Percentiles rank a stretch among this genome's conserved stretches.
Conservation (phyloP, 1,284 basidiomycete genomes). For the Crocinoboletus sp. region DNA sequence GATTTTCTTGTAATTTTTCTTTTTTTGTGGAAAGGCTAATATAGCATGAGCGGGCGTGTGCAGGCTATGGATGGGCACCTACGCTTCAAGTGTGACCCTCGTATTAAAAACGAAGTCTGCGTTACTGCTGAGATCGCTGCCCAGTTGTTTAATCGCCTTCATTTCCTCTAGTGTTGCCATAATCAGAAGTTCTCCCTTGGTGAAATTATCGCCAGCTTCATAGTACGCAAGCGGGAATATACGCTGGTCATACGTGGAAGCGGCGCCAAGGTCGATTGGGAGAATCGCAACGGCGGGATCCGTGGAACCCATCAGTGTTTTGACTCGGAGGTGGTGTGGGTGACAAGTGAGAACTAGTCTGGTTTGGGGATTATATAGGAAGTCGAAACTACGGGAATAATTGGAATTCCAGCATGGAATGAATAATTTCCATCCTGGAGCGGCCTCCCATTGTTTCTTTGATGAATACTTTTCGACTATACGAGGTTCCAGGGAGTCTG, state of each 20-base stretch:
- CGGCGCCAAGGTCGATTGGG: slow-evolving; percentile 11
- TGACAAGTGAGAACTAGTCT: background rate
- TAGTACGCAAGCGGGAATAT: slow-evolving; percentile 14
- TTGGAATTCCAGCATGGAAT: no score
- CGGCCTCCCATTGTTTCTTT: background rate
- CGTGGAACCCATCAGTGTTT: slow-evolving; percentile 1
- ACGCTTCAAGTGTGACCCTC: slow-evolving; percentile 5
- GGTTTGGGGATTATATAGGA: slow-evolving; percentile 7
- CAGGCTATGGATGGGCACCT: background rate
- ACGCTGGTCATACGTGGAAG: background rate
- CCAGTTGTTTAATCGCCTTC: background rate
- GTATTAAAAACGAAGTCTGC: slow-evolving; percentile 4
- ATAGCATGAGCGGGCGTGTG: background rate
- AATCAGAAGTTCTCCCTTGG: slow-evolving; percentile 14
- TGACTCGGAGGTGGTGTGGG: background rate
- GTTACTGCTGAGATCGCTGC: background rate
- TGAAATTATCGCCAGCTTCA: background rate
- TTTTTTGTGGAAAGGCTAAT: background rate
- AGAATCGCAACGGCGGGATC: slow-evolving; percentile 2
- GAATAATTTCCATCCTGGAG: slow-evolving; percentile 18
- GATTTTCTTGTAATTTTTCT: background rate
- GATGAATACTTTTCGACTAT: background rate
- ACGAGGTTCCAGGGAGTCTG: background rate
- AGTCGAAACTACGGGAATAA: background rate
- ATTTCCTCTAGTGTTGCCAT: slow-evolving; percentile 14